Conservation (phyloP, 306 rosid genomes). For the Notholithocarpus densiflorus region DNA sequence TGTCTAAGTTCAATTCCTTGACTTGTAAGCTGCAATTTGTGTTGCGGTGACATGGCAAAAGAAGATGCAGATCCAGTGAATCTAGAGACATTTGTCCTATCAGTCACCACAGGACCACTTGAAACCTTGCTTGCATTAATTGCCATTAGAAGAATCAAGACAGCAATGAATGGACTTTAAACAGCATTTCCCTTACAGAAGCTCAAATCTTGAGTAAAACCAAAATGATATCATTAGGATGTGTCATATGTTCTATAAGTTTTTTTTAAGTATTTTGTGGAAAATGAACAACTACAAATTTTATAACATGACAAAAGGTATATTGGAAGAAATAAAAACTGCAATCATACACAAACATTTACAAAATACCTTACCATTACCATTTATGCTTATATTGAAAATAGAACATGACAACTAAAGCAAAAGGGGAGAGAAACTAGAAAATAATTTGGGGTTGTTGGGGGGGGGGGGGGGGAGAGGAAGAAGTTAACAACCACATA, state of each 20-base stretch:
- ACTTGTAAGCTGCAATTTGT: conserved; percentile 36
- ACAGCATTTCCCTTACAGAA: conserved; percentile 33
- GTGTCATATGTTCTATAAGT: conserved; percentile 11
- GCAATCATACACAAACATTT: too few species aligned
- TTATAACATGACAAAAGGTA: neutral
- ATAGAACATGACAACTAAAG: neutral
- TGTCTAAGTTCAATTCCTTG: conserved; percentile 39
- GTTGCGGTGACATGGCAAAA: conserved; percentile 44
- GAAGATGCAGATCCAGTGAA: conserved; percentile 38
- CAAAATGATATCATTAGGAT: conserved; percentile 15
- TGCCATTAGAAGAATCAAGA: conserved; percentile 53
- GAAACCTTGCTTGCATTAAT: conserved; percentile 60
- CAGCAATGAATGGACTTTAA: conserved; percentile 27
- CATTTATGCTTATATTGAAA: neutral
- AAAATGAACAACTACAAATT: neutral
- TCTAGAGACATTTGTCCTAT: conserved; percentile 39
- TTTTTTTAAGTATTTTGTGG: neutral
- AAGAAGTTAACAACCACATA: neutral
- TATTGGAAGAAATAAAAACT: too few species aligned
- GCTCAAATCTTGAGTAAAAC: conserved; percentile 31
- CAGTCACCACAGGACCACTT: conserved; percentile 51
- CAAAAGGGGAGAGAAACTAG: too few species aligned
- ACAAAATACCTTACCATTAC: too few species aligned
- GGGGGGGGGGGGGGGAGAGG: too few species aligned
- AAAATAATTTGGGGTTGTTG: too few species aligned